Conservation (phyloP, 352 stramenopile genomes). For the Phytophthora sp. region DNA sequence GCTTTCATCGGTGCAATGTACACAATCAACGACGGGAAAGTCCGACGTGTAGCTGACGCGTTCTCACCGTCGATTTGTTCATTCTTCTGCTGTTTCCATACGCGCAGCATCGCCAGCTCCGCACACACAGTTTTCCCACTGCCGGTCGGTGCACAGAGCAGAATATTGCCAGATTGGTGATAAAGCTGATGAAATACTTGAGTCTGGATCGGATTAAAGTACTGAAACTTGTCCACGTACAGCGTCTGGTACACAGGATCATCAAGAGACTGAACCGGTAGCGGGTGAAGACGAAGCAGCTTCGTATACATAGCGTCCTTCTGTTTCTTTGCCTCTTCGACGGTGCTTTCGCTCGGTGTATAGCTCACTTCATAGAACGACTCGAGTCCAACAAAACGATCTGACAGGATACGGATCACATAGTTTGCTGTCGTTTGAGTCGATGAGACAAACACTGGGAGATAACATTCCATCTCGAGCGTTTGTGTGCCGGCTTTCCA, state of each 20-base stretch:
- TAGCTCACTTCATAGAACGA: conserved; percentile 81
- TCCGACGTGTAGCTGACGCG: conserved; percentile 4
- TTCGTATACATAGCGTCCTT: conserved; percentile 82
- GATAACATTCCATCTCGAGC: conserved; percentile 94
- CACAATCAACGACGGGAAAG: conserved; percentile 80
- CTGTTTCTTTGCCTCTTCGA: conserved; percentile 52
- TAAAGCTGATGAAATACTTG: conserved; percentile 98
- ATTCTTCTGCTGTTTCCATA: conserved; percentile 78
- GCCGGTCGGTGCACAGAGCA: conserved; percentile 97
- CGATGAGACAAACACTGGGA: conserved; percentile 95
- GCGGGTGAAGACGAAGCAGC: conserved; percentile 94
- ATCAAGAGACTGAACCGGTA: conserved; percentile 93
- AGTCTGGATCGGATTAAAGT: conserved; percentile 96
- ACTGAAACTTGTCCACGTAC: conserved; percentile 90
- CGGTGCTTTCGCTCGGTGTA: conserved; percentile 41
- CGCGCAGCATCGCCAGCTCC: conserved; percentile 97
- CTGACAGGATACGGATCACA: conserved; percentile 94
- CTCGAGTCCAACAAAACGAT: conserved; percentile 97
- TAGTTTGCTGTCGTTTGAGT: conserved; percentile 90
- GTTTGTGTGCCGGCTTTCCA: conserved; percentile 70
- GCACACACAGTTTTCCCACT: conserved; percentile 97
- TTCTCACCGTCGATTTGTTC: neutral
- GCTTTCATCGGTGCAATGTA: conserved; percentile 99
- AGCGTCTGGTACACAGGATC: conserved; percentile 92
- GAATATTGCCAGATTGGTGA: conserved; percentile 94